Evolutionary conservation across 1,284 basidiomycete species (phyloP), one percentile per base, ranked within the genome.

Genomic region (Xerocomus cyaneibrunnescens): DNA sequence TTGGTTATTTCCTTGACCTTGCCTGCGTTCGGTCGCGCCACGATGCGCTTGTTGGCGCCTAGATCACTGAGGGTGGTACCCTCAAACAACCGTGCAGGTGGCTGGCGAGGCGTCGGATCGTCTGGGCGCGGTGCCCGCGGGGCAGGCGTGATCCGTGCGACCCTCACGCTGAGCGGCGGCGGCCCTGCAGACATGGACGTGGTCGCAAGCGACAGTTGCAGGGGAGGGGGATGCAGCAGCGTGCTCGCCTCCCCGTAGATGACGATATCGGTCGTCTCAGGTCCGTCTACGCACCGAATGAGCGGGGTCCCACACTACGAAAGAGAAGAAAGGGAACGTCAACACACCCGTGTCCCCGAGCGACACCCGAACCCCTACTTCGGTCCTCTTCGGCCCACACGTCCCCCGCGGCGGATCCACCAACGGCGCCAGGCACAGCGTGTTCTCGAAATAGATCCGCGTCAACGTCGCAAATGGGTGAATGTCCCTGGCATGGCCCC

Each of bases 271-370:
- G 79, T 85, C 7, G 82, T 81, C 41, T 82, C 84, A 0, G 82
- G 76, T 10, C 81, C 83, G 62, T 80, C 84, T 87, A 30, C 37
- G 0, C 27, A 48, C 40, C 19, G 25, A 23, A 1, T 27, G 27
- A 27, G 27, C 27, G 17, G 3, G 17, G 17, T 5, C 8, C 23
- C 38, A 27, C 10, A 22, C 27, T 14, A 30, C 8, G 17, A 10
- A 3, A 8, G 32, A 6, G 14, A 39, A 3, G 13, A 14, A 9
- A 3, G 8, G 1, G 13, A 13, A 48, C 81, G 38, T 59, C n/a
- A n/a, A n/a, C n/a, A n/a, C n/a, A 85, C 85, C 76, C 23, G 74
- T 79, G 52, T 89, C 87, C 6, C 87, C 88, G 12, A 90, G 65
- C 13, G 85, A 80, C 38, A 90, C 78, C 35, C 80, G 81, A 21